These are phyloP conservation scores for Talaromyces stipitatus DNA, from an alignment of 495 filamentous ascomycete genomes.

Conservation along the genomic window DNA sequence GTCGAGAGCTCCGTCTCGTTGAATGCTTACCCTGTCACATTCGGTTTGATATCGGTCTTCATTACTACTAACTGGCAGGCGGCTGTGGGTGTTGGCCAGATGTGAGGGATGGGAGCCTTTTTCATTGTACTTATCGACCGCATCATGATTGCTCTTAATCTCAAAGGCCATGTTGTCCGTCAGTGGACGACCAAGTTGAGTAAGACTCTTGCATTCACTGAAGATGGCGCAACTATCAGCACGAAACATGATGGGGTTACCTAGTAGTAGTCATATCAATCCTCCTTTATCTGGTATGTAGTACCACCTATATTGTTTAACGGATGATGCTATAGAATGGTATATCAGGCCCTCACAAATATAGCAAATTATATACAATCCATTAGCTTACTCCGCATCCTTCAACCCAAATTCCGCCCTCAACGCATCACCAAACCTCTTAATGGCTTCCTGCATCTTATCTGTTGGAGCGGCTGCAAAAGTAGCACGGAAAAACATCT, in stretches of 20 bases:
- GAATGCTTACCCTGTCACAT: constrained; percentile 22
- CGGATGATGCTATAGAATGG: no score
- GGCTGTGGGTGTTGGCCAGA: constrained; percentile 29
- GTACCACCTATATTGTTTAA: no score
- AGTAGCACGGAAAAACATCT: constrained; percentile 78
- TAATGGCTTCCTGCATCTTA: constrained; percentile 71
- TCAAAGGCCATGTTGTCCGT: constrained; percentile 16
- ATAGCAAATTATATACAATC: background rate
- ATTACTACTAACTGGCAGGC: constrained; percentile 27
- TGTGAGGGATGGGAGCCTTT: constrained; percentile 34
- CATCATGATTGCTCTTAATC: constrained; percentile 21
- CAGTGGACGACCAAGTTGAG: background rate
- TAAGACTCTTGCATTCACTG: constrained; percentile 1
- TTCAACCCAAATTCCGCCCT: constrained; percentile 51
- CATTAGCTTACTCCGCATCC: constrained; percentile 1
- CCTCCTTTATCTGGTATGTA: no score
- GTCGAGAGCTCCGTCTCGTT: constrained; percentile 23
- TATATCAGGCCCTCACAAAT: no score
- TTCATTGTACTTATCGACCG: constrained; percentile 13
- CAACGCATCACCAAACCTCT: constrained; percentile 64
- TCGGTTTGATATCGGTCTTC: constrained; percentile 29
- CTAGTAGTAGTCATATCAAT: no score
- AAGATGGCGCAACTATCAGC: constrained; percentile 4
- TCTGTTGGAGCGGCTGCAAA: constrained; percentile 73
- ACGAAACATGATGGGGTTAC: background rate